Conservation (phyloP, 768 basidiomycete genomes). For the Mycena vitilis region DNA sequence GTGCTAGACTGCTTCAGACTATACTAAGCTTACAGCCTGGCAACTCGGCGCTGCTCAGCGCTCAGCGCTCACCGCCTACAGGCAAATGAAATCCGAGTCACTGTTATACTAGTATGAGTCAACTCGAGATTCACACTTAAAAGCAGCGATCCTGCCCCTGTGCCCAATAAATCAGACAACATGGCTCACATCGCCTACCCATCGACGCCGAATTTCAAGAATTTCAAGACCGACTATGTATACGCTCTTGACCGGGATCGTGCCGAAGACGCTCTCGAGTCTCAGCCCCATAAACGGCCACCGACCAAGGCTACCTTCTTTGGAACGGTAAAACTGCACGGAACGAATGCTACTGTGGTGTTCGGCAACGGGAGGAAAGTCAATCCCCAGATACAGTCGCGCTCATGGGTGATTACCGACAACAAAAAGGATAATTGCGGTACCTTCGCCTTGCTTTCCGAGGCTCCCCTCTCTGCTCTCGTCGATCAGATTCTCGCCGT, state of each 20-base stretch:
- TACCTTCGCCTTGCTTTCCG: slow-evolving; percentile 34
- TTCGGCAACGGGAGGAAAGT: slow-evolving; percentile 22
- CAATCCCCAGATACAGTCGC: slow-evolving; percentile 35
- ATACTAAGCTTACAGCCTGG: too few species aligned
- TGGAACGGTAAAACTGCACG: slow-evolving; percentile 39
- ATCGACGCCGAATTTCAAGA: slow-evolving; percentile 35
- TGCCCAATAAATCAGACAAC: neutral
- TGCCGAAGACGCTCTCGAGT: neutral
- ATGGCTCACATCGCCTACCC: slow-evolving; percentile 38
- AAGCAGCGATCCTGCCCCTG: neutral
- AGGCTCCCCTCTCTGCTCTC: slow-evolving; percentile 34
- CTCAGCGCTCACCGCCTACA: neutral
- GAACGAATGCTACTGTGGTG: slow-evolving; percentile 37
- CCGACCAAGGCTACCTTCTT: slow-evolving; percentile 35
- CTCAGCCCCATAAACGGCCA: slow-evolving; percentile 12
- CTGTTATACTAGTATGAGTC: slow-evolving; percentile 6
- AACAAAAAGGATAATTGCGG: slow-evolving; percentile 28
- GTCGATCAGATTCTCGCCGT: slow-evolving; percentile 36
- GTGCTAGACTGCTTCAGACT: too few species aligned
- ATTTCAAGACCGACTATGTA: slow-evolving; percentile 31
- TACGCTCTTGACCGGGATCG: slow-evolving; percentile 11
- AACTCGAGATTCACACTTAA: slow-evolving; percentile 12
- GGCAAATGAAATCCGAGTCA: neutral
- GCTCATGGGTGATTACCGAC: slow-evolving; percentile 35
- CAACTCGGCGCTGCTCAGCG: too few species aligned